Evolutionary conservation across 106 monocot species (phyloP).

Genomic region (Agapanthus africanus): DNA sequence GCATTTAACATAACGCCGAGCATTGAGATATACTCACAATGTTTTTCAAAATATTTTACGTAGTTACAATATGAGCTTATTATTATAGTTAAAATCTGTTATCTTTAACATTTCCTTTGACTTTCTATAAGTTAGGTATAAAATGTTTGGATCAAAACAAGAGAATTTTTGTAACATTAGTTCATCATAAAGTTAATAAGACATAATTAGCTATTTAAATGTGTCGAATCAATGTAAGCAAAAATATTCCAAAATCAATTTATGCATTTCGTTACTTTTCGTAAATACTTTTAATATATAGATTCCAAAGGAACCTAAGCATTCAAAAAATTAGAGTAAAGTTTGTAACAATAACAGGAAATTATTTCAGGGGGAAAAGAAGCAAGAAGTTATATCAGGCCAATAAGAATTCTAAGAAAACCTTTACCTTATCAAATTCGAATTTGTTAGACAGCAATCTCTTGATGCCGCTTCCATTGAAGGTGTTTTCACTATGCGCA

Average conservation of each 20-base stretch:
- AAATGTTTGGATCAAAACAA: neutral
- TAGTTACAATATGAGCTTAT: neutral
- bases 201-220: neutral
- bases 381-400: too few relatives aligned
- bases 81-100: neutral
- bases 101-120: neutral
- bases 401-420: neutral
- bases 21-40: too few relatives aligned
- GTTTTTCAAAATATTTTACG: too few relatives aligned
- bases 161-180: neutral
- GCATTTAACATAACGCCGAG: too few relatives aligned
- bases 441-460: slow-evolving; percentile 67
- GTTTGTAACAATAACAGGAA: neutral
- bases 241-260: too few relatives aligned
- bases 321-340: neutral
- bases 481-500: slow-evolving; percentile 83
- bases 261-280: too few relatives aligned
- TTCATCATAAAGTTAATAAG: neutral
- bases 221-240: neutral
- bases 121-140: neutral
- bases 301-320: neutral
- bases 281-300: too few relatives aligned
- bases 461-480: slow-evolving; percentile 70
- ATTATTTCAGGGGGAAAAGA: neutral
- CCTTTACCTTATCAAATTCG: slow-evolving; percentile 75